Conservation (phyloP, 2,329 filamentous ascomycete species). For the Fusarium tupiense region DNA sequence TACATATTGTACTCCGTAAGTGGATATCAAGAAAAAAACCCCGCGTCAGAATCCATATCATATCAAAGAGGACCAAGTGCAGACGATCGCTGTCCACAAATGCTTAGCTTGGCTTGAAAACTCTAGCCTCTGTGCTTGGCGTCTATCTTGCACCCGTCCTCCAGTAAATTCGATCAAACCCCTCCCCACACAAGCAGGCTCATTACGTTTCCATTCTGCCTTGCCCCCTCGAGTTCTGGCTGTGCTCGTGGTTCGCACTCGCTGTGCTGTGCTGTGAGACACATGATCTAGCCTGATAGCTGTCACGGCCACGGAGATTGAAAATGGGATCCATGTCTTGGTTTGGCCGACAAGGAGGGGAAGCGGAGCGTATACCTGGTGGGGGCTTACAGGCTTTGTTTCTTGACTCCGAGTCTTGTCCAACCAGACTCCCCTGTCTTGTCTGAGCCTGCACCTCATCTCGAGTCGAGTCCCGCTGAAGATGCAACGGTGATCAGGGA, state of each 20-base stretch:
- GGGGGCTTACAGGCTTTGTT: conserved; percentile 16
- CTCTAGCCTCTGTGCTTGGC: conserved; percentile 19
- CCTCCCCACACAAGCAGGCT: conserved; percentile 24
- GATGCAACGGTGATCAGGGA: conserved; percentile 40
- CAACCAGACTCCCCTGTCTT: conserved; percentile 24
- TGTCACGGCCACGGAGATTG: conserved; percentile 12
- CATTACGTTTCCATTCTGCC: conserved; percentile 35
- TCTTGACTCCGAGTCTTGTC: conserved; percentile 5
- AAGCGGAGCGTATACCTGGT: conserved; percentile 26
- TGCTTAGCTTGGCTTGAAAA: conserved; percentile 30
- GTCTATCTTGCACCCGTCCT: conserved; percentile 25
- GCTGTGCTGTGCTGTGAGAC: neutral
- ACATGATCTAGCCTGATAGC: conserved; percentile 1
- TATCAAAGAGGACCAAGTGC: conserved; percentile 25
- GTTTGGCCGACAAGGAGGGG: conserved; percentile 36
- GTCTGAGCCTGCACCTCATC: conserved; percentile 32
- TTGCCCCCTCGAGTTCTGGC: neutral
- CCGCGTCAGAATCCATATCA: conserved; percentile 28
- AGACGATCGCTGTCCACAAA: conserved; percentile 31
- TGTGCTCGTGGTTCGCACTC: conserved; percentile 6
- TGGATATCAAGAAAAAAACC: conserved; percentile 35
- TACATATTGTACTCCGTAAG: neutral
- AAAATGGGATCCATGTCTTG: conserved; percentile 25
- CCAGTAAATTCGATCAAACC: conserved; percentile 10
- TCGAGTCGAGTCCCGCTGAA: conserved; percentile 25